Percentiles rank a stretch among this genome's conserved stretches.
phyloP scores from a whole-genome alignment of 1,139 yeast genomes.

The Pichia inconspicua region DNA sequence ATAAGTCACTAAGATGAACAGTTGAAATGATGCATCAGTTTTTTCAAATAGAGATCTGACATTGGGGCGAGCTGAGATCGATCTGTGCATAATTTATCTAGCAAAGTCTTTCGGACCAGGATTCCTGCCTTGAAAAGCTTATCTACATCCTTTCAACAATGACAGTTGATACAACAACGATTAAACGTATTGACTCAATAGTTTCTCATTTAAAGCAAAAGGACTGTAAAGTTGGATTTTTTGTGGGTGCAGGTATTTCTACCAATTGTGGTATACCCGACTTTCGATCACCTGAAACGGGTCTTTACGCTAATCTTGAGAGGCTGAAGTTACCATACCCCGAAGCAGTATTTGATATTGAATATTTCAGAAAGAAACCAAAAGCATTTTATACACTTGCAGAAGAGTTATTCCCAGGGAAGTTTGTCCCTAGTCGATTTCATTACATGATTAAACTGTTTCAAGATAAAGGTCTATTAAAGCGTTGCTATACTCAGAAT shows the following conservation, averaged over 20 bases:
- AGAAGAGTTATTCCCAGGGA: slow-evolving; percentile 80
- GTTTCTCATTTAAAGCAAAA: slow-evolving; percentile 19
- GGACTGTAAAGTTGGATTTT: slow-evolving; percentile 29
- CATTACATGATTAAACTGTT: slow-evolving; percentile 64
- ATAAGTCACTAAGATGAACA: no score
- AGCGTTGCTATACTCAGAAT: slow-evolving; percentile 81
- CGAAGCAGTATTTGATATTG: slow-evolving; percentile 92
- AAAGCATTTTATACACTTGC: slow-evolving; percentile 81
- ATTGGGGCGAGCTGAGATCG: no score
- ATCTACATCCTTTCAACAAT: neutral
- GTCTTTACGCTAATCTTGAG: slow-evolving; percentile 75
- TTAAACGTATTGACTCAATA: slow-evolving; percentile 15
- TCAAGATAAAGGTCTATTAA: slow-evolving; percentile 53
- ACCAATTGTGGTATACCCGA: slow-evolving; percentile 94
- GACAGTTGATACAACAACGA: slow-evolving; percentile 8
- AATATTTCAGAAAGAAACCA: slow-evolving; percentile 66
- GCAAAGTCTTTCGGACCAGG: no score
- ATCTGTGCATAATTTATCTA: no score
- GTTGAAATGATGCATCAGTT: no score
- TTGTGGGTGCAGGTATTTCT: slow-evolving; percentile 89
- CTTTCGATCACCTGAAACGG: slow-evolving; percentile 86
- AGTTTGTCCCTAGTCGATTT: slow-evolving; percentile 73
- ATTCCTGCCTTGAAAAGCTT: no score
- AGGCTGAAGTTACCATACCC: slow-evolving; percentile 77
- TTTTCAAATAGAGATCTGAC: no score